Evolutionary conservation across 208 protist genomes (phyloP).

Genomic region (Blastocrithidia nonstop): DNA sequence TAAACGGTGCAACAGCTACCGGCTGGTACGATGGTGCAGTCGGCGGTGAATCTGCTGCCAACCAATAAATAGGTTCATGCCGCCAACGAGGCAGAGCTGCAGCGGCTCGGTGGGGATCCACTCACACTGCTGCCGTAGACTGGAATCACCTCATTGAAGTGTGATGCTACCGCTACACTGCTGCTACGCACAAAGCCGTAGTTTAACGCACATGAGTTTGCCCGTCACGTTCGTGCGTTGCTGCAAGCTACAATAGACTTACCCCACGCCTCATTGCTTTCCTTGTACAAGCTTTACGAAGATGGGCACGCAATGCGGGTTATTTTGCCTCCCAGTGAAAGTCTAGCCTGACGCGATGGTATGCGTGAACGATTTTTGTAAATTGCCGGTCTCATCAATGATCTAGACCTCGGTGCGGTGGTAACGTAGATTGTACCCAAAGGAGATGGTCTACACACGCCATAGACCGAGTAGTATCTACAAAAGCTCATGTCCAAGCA

Average conservation of each 20-base stretch:
- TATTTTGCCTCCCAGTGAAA: constrained; percentile 62
- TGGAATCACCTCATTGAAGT: constrained; percentile 64
- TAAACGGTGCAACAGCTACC: constrained; percentile 59
- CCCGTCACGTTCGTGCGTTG: constrained; percentile 50
- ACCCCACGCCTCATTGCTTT: constrained; percentile 54
- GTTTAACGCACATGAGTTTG: constrained; percentile 58
- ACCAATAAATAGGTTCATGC: constrained; percentile 75
- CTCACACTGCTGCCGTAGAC: constrained; percentile 56
- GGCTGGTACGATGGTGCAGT: constrained; percentile 68
- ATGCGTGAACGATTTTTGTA: constrained; percentile 71
- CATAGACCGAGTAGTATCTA: constrained; percentile 63
- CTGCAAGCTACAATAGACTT: constrained; percentile 69
- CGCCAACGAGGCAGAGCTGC: constrained; percentile 62
- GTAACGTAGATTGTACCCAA: constrained; percentile 71
- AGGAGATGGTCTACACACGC: constrained; percentile 67
- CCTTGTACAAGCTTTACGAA: constrained; percentile 67
- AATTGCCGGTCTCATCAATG: constrained; percentile 57
- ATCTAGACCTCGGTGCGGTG: constrained; percentile 48
- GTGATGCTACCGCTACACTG: constrained; percentile 61
- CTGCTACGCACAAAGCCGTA: constrained; percentile 55
- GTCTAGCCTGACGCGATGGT: constrained; percentile 59
- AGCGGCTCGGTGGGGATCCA: constrained; percentile 47
- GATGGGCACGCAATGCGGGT: constrained; percentile 80
- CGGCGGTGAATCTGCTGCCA: constrained; percentile 69
- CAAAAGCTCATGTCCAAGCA: constrained; percentile 64